Evolutionary conservation across 2,329 filamentous ascomycete genomes (phyloP).

Genomic region (Sclerotiophoma versabilis): DNA sequence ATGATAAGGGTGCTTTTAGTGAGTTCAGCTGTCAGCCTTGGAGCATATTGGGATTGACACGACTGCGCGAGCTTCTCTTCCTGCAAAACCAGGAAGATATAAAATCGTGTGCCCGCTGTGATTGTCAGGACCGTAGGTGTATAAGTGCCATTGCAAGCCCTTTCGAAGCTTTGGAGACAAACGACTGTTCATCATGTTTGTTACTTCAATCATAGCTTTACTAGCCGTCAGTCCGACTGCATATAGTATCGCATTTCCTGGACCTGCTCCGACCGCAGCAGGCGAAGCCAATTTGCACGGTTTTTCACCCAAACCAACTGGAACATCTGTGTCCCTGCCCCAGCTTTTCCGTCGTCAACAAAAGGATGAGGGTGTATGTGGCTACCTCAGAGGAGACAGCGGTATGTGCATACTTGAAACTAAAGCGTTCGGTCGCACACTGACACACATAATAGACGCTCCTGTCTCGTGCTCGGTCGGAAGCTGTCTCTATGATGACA

Average conservation of each 20-base stretch:
- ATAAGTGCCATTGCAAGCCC: neutral
- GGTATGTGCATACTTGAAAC: conserved; percentile 4
- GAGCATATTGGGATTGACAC: neutral
- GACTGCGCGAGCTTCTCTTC: neutral
- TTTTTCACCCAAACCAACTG: conserved; percentile 21
- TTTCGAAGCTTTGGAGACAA: no score
- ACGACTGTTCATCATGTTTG: neutral
- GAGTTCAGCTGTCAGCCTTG: neutral
- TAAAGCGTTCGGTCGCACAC: neutral
- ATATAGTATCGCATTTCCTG: conserved; percentile 6
- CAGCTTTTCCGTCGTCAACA: conserved; percentile 25
- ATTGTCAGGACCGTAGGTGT: neutral
- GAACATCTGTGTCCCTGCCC: conserved; percentile 3
- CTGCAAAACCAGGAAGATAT: neutral
- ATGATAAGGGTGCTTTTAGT: neutral
- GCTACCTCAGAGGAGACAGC: conserved; percentile 22
- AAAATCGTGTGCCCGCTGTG: neutral
- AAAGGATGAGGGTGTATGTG: conserved; percentile 17
- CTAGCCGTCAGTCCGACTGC: conserved; percentile 5
- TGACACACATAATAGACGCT: conserved; percentile 10
- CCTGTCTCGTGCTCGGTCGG: conserved; percentile 22
- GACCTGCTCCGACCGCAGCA: conserved; percentile 6
- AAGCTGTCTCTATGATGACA: conserved; percentile 20
- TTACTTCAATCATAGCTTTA: neutral
- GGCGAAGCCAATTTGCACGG: conserved; percentile 15